Evolutionary conservation across 805 yeast species (phyloP).

Genomic region (Candida adriatica): DNA sequence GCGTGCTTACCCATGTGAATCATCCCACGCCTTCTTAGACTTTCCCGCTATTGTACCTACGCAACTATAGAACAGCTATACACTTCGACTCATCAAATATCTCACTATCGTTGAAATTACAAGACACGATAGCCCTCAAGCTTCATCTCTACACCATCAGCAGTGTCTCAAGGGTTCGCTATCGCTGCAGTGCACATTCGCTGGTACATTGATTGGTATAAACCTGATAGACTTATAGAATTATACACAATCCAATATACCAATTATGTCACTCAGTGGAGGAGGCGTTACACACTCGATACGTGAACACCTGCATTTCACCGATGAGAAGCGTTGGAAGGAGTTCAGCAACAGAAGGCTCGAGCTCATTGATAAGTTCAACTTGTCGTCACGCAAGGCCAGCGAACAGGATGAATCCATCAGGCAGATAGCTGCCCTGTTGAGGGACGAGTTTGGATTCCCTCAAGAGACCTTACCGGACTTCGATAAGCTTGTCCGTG

Average conservation of each 20-base stretch:
- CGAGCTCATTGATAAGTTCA: constrained; percentile 76
- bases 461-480: constrained; percentile 53
- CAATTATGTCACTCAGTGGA: too few relatives aligned
- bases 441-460: constrained; percentile 74
- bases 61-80: too few relatives aligned
- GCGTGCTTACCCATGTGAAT: constrained; percentile 1
- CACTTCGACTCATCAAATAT: too few relatives aligned
- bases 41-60: too few relatives aligned
- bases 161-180: background rate
- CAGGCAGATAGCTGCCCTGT: constrained; percentile 64
- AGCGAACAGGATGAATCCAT: constrained; percentile 88
- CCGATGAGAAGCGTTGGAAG: constrained; percentile 83
- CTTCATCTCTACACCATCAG: too few relatives aligned
- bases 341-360: constrained; percentile 84
- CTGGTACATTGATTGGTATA: too few relatives aligned
- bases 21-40: constrained; percentile 3
- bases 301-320: constrained; percentile 55
- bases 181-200: too few relatives aligned
- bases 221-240: too few relatives aligned
- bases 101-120: too few relatives aligned
- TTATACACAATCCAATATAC: too few relatives aligned
- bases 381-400: constrained; percentile 63
- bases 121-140: too few relatives aligned
- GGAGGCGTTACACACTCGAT: constrained; percentile 36
- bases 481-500: constrained; percentile 83